Evolutionary conservation across 768 basidiomycete species (phyloP).

Genomic region (Termitomyces sp.): DNA sequence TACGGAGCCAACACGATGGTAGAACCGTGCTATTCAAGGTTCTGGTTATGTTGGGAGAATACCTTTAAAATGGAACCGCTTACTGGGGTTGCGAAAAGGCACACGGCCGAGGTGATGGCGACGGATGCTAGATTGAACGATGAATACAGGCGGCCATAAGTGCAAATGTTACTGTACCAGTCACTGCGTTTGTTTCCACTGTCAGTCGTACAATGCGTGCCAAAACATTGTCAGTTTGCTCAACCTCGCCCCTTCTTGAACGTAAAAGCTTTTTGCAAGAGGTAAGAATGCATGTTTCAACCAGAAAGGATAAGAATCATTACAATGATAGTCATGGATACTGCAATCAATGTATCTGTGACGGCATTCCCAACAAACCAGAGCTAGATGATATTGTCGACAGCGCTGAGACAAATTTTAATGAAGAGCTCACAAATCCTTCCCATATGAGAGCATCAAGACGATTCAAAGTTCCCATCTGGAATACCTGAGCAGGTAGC

Average conservation of each 20-base stretch:
- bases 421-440: not conserved
- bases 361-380: not conserved
- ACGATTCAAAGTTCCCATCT: not conserved
- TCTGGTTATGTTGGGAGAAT: slow-evolving; percentile 26
- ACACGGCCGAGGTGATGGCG: not conserved
- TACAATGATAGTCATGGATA: not conserved
- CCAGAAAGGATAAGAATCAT: not conserved
- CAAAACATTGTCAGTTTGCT: not conserved
- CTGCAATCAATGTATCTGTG: not conserved
- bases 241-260: not conserved
- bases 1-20: too few species aligned
- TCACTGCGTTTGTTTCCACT: not conserved
- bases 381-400: not conserved
- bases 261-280: not conserved
- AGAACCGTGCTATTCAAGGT: too few species aligned
- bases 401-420: too few species aligned
- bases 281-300: not conserved
- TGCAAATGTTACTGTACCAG: not conserved
- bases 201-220: not conserved
- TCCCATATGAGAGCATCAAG: slow-evolving; percentile 4
- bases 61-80: not conserved
- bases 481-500: not conserved
- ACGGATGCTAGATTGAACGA: not conserved
- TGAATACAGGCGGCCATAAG: not conserved
- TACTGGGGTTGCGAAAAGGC: not conserved